These are phyloP conservation scores for Ophiognomonia clavigignenti-juglandacearum DNA, from an alignment of 2,329 filamentous ascomycete genomes.

Conservation along the genomic window DNA sequence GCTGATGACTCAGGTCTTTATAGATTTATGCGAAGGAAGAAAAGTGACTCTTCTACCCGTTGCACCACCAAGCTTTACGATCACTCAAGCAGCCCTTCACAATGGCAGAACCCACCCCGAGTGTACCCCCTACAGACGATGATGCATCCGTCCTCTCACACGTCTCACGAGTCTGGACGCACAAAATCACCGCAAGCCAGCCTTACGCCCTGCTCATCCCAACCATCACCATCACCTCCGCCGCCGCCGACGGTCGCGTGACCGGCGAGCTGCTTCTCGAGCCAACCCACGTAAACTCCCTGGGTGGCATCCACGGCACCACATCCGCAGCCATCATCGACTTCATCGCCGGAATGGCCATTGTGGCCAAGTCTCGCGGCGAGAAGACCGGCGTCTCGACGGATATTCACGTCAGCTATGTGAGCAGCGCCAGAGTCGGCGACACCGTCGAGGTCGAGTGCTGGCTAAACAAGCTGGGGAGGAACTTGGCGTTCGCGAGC, in stretches of 20 bases:
- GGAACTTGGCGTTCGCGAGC: slow-evolving; percentile 63
- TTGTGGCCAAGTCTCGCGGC: slow-evolving; percentile 59
- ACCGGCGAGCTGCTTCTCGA: slow-evolving; percentile 43
- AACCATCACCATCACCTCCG: slow-evolving; percentile 38
- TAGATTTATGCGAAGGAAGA: too few species aligned
- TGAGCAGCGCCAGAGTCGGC: slow-evolving; percentile 57
- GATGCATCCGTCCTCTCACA: slow-evolving; percentile 18
- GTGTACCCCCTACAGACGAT: neutral
- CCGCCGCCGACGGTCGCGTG: slow-evolving; percentile 39
- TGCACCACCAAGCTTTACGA: too few species aligned
- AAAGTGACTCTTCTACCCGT: too few species aligned
- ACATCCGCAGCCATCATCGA: slow-evolving; percentile 68
- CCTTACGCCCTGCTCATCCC: slow-evolving; percentile 52
- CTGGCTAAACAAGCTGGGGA: slow-evolving; percentile 60
- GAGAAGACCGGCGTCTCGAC: slow-evolving; percentile 64
- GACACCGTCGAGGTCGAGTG: slow-evolving; percentile 67
- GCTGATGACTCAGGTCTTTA: too few species aligned
- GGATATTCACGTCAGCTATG: slow-evolving; percentile 71
- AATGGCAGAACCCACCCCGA: slow-evolving; percentile 8
- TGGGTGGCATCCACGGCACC: slow-evolving; percentile 64
- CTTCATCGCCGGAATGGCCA: slow-evolving; percentile 68
- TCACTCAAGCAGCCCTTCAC: neutral
- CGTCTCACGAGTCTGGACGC: slow-evolving; percentile 26
- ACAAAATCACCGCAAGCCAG: slow-evolving; percentile 39
- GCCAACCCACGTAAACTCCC: slow-evolving; percentile 60